phyloP scores from a whole-genome alignment of 1,284 basidiomycete species.

The Leccinum solheimii region DNA sequence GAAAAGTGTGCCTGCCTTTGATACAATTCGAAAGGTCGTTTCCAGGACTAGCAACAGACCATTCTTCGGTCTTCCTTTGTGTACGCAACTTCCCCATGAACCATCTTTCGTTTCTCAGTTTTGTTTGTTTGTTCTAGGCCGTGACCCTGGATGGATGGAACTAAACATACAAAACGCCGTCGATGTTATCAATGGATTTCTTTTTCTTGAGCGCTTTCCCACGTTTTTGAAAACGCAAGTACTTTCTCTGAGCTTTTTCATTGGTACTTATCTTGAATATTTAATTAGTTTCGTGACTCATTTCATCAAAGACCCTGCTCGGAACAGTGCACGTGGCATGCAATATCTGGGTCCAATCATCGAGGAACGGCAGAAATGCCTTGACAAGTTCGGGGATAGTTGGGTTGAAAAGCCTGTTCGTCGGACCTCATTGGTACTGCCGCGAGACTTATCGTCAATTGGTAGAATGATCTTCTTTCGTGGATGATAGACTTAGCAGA shows the following conservation, averaged over 20 bases:
- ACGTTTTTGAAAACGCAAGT: background rate
- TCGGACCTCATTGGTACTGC: background rate
- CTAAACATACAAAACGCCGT: background rate
- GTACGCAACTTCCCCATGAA: background rate
- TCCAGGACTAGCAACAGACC: background rate
- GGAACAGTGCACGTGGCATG: slow-evolving; percentile 8
- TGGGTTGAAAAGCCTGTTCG: slow-evolving; percentile 42
- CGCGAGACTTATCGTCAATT: background rate
- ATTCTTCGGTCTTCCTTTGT: background rate
- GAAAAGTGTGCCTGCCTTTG: background rate
- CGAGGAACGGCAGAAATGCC: slow-evolving; percentile 35
- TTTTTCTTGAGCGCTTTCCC: background rate
- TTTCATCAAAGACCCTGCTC: slow-evolving; percentile 4
- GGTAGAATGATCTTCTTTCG: background rate
- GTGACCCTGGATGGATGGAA: background rate
- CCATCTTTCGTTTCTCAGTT: background rate
- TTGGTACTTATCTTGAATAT: background rate
- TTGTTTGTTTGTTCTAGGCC: background rate
- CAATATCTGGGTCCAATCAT: slow-evolving; percentile 40
- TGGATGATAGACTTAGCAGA: background rate
- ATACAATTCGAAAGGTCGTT: background rate
- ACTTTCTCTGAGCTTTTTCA: background rate
- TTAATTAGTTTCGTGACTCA: background rate
- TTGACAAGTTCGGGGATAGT: slow-evolving; percentile 36
- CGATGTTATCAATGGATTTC: background rate